Conservation (phyloP, 768 basidiomycete genomes). For the Ephemerocybe angulata region DNA sequence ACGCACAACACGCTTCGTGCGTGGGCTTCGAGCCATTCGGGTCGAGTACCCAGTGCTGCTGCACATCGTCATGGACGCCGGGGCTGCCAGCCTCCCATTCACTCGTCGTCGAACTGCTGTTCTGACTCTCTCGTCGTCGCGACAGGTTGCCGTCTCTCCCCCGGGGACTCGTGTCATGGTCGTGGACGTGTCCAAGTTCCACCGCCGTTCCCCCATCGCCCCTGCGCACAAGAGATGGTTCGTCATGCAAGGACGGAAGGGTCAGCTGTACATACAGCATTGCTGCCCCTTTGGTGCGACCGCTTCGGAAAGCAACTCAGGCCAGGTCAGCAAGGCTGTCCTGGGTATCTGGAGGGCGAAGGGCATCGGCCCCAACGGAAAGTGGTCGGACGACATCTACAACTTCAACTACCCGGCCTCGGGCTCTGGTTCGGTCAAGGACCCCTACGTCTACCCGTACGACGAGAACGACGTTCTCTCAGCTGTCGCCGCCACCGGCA, state of each 20-base stretch:
- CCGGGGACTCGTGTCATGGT: neutral
- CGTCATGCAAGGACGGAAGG: neutral
- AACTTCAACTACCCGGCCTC: constrained; percentile 14
- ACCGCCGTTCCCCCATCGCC: neutral
- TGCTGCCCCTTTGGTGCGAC: too few relatives aligned
- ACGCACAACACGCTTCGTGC: too few relatives aligned
- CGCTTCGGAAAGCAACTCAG: too few relatives aligned
- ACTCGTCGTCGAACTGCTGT: neutral
- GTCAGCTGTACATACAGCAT: too few relatives aligned
- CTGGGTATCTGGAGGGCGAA: neutral
- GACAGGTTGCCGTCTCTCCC: neutral
- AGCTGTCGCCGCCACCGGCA: constrained; percentile 20
- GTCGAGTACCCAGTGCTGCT: neutral
- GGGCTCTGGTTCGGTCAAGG: neutral
- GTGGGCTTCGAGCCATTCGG: too few relatives aligned
- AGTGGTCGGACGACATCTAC: constrained; percentile 31
- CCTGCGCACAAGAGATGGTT: neutral
- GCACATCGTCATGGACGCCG: neutral
- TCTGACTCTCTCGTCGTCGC: neutral
- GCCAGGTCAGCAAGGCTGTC: neutral
- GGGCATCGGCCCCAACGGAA: neutral
- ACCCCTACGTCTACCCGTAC: neutral
- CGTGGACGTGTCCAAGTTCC: neutral
- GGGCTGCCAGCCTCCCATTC: neutral
- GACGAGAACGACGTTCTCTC: constrained; percentile 22